These are phyloP conservation scores for Talaromyces ruber DNA, from an alignment of 495 filamentous ascomycete species.

Conservation along the genomic window DNA sequence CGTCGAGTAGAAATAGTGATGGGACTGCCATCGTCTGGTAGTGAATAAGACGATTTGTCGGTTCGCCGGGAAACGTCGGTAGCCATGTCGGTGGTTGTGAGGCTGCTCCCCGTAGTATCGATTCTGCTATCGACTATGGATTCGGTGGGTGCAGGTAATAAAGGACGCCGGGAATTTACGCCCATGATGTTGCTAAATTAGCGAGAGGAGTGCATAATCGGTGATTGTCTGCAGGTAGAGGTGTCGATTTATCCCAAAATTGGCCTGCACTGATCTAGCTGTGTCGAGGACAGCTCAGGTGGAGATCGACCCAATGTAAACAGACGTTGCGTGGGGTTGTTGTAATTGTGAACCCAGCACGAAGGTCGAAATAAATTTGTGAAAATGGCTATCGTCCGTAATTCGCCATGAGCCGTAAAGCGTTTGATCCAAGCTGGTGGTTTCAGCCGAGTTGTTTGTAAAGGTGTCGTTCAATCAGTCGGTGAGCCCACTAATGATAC, in stretches of 20 bases:
- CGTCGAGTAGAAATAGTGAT: constrained; percentile 74
- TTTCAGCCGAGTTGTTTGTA: not conserved
- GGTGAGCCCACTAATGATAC: not conserved
- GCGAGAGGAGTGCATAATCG: constrained; percentile 8
- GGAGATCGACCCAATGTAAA: not conserved
- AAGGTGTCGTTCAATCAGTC: not conserved
- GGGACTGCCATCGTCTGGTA: constrained; percentile 92
- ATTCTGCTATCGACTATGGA: constrained; percentile 61
- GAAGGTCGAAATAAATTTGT: not conserved
- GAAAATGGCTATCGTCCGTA: not conserved
- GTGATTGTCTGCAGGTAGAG: not conserved
- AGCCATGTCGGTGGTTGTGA: constrained; percentile 63
- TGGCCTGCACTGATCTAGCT: not conserved
- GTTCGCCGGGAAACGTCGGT: constrained; percentile 70
- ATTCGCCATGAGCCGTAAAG: not conserved
- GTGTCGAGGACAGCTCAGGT: not conserved
- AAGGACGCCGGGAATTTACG: constrained; percentile 58
- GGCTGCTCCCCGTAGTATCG: constrained; percentile 48
- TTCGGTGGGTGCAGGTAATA: constrained; percentile 72
- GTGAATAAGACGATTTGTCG: constrained; percentile 76
- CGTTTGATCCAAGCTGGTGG: not conserved
- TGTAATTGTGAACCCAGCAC: not conserved
- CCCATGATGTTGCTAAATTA: constrained; percentile 49
- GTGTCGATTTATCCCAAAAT: not conserved
- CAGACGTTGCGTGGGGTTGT: not conserved